These are phyloP conservation scores for Cucumis melo DNA, from an alignment of 306 rosid genomes.

Conservation along the genomic window DNA sequence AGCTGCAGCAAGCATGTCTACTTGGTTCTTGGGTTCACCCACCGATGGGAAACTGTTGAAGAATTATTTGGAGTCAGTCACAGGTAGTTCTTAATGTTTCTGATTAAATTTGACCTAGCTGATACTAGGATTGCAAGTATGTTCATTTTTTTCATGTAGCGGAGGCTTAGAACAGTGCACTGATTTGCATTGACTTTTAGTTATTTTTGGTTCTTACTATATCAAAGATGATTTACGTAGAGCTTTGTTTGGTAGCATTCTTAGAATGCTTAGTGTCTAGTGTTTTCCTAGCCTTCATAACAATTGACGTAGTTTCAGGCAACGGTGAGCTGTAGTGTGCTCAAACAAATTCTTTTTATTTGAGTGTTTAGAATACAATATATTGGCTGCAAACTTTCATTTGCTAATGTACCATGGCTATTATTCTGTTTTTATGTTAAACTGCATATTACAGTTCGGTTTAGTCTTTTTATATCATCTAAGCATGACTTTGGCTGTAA, in stretches of 20 bases:
- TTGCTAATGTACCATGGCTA: neutral
- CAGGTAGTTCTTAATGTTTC: constrained; percentile 29
- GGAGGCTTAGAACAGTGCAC: neutral
- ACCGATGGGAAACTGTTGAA: constrained; percentile 47
- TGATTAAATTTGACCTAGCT: neutral
- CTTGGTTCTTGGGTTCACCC: constrained; percentile 75
- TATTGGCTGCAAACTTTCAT: neutral
- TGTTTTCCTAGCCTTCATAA: neutral
- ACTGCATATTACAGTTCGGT: neutral
- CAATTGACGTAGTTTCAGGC: neutral
- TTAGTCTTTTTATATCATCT: neutral
- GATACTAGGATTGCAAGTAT: neutral
- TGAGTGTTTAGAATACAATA: neutral
- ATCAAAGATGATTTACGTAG: neutral
- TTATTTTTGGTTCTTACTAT: neutral
- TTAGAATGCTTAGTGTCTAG: neutral
- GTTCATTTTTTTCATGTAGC: neutral
- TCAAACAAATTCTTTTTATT: neutral
- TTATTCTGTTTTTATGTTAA: neutral
- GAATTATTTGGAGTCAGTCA: constrained; percentile 50
- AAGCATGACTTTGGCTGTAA: neutral
- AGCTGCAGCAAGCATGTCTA: constrained; percentile 57
- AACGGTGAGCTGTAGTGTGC: neutral
- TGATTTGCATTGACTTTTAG: neutral
- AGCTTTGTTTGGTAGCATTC: neutral